A percentile compares a stretch with the other conserved stretches of the same genome.
Conservation (phyloP, 202 grass and related monocot genomes). For the Tripidium arundinaceum region DNA sequence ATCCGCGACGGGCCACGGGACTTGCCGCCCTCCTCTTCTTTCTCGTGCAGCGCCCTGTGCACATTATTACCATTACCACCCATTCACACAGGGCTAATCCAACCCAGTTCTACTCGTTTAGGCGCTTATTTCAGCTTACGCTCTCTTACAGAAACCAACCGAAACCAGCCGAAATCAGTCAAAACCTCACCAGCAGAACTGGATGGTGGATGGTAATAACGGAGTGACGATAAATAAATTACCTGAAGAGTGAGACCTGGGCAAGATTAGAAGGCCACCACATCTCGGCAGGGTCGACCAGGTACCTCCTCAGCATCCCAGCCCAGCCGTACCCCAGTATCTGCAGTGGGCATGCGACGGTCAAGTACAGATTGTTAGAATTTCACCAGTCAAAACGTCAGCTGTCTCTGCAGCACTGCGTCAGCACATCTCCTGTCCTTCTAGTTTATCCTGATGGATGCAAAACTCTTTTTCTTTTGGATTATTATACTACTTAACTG, state of each 20-base stretch:
- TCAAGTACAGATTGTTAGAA: neutral
- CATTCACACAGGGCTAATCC: neutral
- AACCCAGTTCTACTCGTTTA: too few species aligned
- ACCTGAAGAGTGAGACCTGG: conserved; percentile 99
- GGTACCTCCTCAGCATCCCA: conserved; percentile 89
- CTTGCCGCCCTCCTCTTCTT: conserved; percentile 29
- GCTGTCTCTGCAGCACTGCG: neutral
- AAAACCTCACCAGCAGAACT: too few species aligned
- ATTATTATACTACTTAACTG: neutral
- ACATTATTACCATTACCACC: neutral
- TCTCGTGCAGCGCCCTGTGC: conserved; percentile 86
- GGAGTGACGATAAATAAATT: too few species aligned
- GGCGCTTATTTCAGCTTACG: too few species aligned
- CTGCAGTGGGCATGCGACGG: conserved; percentile 32
- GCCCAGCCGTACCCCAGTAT: conserved; percentile 96
- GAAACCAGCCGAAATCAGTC: too few species aligned
- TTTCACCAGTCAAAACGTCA: neutral
- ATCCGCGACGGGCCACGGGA: conserved; percentile 60
- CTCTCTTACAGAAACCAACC: too few species aligned
- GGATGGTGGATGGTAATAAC: too few species aligned
- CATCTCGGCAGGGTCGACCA: conserved; percentile 95
- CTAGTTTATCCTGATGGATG: neutral
- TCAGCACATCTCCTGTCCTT: neutral
- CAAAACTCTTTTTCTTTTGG: neutral
- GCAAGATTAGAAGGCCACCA: conserved; percentile 99